Evolutionary conservation across 192 early-diverging fungal genomes (phyloP).

Genomic region (Backusella mclennaniae): DNA sequence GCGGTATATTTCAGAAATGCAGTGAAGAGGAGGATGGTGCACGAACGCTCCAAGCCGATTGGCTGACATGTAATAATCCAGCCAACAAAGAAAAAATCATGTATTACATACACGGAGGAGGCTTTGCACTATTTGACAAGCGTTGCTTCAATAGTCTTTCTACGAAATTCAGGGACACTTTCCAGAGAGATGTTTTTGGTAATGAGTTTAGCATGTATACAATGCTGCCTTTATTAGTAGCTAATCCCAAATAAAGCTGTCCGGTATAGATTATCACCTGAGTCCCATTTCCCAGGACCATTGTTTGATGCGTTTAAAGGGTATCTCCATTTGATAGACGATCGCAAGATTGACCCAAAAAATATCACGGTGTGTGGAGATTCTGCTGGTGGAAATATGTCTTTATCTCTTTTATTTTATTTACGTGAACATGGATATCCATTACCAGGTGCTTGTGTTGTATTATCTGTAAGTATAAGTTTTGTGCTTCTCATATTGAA

Average conservation of each 20-base stretch:
- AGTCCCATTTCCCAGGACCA: neutral
- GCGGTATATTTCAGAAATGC: slow-evolving; percentile 3
- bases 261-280: neutral
- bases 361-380: slow-evolving; percentile 68
- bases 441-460: slow-evolving; percentile 44
- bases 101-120: slow-evolving; percentile 19
- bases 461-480: slow-evolving; percentile 51
- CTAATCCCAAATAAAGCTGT: neutral
- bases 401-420: slow-evolving; percentile 52
- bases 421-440: slow-evolving; percentile 51
- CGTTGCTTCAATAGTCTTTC: neutral
- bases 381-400: slow-evolving; percentile 66
- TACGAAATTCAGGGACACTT: neutral
- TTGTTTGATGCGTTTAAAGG: slow-evolving; percentile 1
- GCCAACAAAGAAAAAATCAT: neutral
- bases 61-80: neutral
- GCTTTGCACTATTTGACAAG: neutral
- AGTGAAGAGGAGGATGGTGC: neutral
- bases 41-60: slow-evolving; percentile 9
- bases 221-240: neutral
- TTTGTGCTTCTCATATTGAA: neutral
- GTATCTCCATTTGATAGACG: slow-evolving; percentile 36
- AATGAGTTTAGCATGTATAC: neutral
- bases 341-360: slow-evolving; percentile 48
- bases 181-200: slow-evolving; percentile 12